Evolutionary conservation across 345 rosid genomes (phyloP).

Genomic region (Cardiospermum halicacabum): DNA sequence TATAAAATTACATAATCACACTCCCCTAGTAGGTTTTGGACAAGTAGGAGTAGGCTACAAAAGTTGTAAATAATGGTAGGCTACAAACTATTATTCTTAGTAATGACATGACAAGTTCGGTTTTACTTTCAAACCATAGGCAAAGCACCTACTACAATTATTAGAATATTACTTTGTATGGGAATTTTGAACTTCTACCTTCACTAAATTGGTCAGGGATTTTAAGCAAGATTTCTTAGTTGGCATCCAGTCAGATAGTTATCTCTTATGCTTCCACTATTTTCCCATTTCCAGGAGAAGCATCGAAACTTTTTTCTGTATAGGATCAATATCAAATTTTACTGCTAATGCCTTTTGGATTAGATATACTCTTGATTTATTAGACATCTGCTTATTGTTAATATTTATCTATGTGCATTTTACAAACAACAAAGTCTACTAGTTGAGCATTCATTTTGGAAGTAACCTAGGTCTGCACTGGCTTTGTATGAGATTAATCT

Average conservation of each 20-base stretch:
- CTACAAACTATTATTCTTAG: too few relatives aligned
- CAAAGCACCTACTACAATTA: too few relatives aligned
- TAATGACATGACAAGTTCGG: not conserved
- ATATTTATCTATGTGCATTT: not conserved
- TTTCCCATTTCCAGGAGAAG: not conserved
- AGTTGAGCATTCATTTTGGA: too few relatives aligned
- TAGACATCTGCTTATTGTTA: not conserved
- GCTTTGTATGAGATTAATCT: too few relatives aligned
- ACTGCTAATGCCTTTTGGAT: not conserved
- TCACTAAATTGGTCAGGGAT: not conserved
- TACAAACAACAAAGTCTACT: too few relatives aligned
- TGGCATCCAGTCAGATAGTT: not conserved
- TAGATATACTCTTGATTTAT: not conserved
- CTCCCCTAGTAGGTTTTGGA: too few relatives aligned
- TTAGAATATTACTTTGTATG: too few relatives aligned
- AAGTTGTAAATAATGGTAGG: too few relatives aligned
- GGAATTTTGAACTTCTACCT: not conserved
- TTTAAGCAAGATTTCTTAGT: not conserved
- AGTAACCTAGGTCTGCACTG: too few relatives aligned
- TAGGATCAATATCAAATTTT: not conserved
- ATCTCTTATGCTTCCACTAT: not conserved
- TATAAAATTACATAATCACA: too few relatives aligned
- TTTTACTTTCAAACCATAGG: not conserved
- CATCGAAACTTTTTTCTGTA: not conserved
- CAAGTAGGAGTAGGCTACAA: too few relatives aligned